These are phyloP conservation scores for Mallotus japonicus DNA, from an alignment of 441 rosid species.

Conservation along the genomic window DNA sequence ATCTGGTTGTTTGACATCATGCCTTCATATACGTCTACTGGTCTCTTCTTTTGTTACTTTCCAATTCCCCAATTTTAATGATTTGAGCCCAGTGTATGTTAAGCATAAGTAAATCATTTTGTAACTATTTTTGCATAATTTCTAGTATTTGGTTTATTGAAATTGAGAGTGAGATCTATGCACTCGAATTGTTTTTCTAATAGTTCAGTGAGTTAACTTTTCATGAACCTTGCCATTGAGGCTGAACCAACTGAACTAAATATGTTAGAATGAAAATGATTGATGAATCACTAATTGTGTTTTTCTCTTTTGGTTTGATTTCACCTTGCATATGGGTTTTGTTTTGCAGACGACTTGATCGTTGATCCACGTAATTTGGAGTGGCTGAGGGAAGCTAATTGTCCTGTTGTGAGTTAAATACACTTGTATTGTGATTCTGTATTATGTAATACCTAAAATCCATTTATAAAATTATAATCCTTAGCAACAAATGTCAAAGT, in stretches of 20 bases:
- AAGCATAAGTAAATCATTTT: not conserved
- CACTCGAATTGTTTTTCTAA: not conserved
- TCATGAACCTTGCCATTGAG: not conserved
- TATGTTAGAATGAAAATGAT: constrained; percentile 15
- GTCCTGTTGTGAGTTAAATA: constrained; percentile 80
- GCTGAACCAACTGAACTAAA: not conserved
- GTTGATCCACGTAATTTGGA: constrained; percentile 95
- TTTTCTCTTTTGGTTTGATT: constrained; percentile 21
- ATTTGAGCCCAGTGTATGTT: not conserved
- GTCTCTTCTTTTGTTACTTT: not conserved
- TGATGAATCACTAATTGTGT: not conserved
- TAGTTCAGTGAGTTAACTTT: not conserved
- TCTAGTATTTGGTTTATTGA: constrained; percentile 8
- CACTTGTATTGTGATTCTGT: constrained; percentile 11
- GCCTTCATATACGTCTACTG: not conserved
- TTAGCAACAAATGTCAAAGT: not conserved
- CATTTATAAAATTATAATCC: not conserved
- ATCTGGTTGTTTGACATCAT: too few relatives aligned
- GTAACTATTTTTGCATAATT: not conserved
- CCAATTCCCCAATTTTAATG: not conserved
- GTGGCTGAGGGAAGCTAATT: constrained; percentile 93
- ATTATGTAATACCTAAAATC: not conserved
- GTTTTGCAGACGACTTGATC: constrained; percentile 74
- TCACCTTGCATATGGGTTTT: constrained; percentile 27
- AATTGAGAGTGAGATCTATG: not conserved